Evolutionary conservation across 1,284 basidiomycete genomes (phyloP).

Genomic region (Trichosporon sp.): DNA sequence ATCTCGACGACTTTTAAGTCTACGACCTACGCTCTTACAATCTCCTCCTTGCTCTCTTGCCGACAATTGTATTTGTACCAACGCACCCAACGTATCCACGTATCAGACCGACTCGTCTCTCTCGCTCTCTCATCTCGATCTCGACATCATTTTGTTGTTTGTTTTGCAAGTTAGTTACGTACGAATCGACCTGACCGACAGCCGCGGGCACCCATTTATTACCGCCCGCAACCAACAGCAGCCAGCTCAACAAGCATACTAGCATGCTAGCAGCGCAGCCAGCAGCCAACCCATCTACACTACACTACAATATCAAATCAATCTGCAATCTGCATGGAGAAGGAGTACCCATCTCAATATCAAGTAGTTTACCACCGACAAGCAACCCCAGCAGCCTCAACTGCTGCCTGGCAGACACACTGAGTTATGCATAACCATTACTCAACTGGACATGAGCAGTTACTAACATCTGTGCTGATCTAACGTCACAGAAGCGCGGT

Average conservation of each 20-base stretch:
- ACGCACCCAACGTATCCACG: neutral
- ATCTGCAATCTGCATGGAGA: constrained; percentile 20
- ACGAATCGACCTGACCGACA: constrained; percentile 17
- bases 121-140: constrained; percentile 16
- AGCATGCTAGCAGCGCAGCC: neutral
- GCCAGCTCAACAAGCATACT: neutral
- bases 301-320: constrained; percentile 11
- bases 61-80: constrained; percentile 17
- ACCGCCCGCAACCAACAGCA: constrained; percentile 14
- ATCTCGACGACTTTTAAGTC: constrained; percentile 53
- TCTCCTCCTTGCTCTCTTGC: constrained; percentile 6
- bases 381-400: constrained; percentile 11
- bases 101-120: constrained; percentile 10
- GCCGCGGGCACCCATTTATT: constrained; percentile 16
- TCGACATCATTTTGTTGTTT: constrained; percentile 14
- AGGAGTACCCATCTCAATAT: neutral
- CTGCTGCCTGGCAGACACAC: neutral
- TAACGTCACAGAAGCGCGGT: neutral
- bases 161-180: constrained; percentile 18
- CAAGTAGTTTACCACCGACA: neutral
- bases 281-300: neutral
- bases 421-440: constrained; percentile 18
- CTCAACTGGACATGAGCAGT: constrained; percentile 7
- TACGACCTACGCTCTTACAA: constrained; percentile 41
- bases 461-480: neutral